phyloP scores from a whole-genome alignment of 306 rosid genomes.

The Prunus davidiana region DNA sequence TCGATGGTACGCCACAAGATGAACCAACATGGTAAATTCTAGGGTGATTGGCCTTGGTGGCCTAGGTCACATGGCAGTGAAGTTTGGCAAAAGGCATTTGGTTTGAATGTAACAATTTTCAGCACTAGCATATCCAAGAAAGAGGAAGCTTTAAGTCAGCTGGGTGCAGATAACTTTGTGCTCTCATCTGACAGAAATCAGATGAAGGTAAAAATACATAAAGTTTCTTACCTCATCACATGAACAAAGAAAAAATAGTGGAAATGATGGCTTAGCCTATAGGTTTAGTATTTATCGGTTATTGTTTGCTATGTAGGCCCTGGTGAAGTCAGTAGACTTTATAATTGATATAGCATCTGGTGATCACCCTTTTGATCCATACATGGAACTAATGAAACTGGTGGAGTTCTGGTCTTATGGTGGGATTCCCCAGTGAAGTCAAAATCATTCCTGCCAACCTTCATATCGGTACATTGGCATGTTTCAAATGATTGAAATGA shows the following conservation, averaged over 20 bases:
- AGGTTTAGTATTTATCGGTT: background rate
- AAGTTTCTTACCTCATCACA: background rate
- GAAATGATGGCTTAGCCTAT: background rate
- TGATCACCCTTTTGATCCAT: slow-evolving; percentile 82
- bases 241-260: background rate
- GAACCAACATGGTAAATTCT: slow-evolving; percentile 87
- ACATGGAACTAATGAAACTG: slow-evolving; percentile 64
- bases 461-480: slow-evolving; percentile 42
- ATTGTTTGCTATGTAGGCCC: slow-evolving; percentile 38
- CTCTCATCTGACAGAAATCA: slow-evolving; percentile 67
- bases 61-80: slow-evolving; percentile 90
- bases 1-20: slow-evolving; percentile 78
- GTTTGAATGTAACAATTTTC: slow-evolving; percentile 54
- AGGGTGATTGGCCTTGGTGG: slow-evolving; percentile 91
- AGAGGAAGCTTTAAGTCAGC: slow-evolving; percentile 65
- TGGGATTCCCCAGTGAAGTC: slow-evolving; percentile 75
- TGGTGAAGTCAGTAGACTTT: slow-evolving; percentile 66
- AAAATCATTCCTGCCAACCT: slow-evolving; percentile 70
- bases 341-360: slow-evolving; percentile 82
- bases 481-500: background rate
- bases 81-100: slow-evolving; percentile 83
- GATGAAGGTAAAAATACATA: slow-evolving; percentile 45
- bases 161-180: slow-evolving; percentile 77
- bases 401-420: slow-evolving; percentile 51
- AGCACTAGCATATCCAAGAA: slow-evolving; percentile 84